phyloP scores from a whole-genome alignment of 2,329 filamentous ascomycete genomes.

The Neurospora crassa region DNA sequence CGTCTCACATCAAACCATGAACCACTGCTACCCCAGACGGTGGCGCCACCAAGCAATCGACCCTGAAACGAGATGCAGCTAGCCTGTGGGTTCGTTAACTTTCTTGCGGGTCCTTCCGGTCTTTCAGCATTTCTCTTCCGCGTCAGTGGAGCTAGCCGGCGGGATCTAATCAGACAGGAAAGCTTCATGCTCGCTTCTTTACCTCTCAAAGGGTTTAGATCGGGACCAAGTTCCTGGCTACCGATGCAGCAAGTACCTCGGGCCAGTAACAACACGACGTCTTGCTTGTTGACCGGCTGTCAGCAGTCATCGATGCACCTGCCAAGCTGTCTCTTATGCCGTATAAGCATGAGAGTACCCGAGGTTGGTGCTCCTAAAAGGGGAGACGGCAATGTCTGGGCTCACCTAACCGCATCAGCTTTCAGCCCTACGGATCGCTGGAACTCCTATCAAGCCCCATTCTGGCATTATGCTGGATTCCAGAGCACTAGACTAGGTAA shows the following conservation, averaged over 20 bases:
- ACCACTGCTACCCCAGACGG: background rate
- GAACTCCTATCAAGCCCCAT: background rate
- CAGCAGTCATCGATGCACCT: background rate
- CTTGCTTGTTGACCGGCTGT: background rate
- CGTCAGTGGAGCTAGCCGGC: background rate
- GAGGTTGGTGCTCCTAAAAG: background rate
- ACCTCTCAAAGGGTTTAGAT: background rate
- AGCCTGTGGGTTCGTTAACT: too few species aligned
- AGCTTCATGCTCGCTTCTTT: background rate
- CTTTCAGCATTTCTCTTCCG: too few species aligned
- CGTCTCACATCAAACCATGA: background rate
- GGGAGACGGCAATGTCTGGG: background rate
- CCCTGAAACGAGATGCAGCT: background rate
- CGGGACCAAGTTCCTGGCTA: background rate
- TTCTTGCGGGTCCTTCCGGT: too few species aligned
- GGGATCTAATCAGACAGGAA: background rate
- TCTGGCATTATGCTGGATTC: background rate
- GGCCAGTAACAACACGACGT: background rate
- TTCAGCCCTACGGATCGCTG: background rate
- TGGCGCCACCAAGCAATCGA: background rate
- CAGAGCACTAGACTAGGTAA: background rate
- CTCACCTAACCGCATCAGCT: background rate
- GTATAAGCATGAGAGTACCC: background rate
- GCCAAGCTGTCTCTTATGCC: background rate
- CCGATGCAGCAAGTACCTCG: background rate